These are phyloP conservation scores for Colletotrichum phormii DNA, from an alignment of 2,329 filamentous ascomycete species.

Conservation along the genomic window DNA sequence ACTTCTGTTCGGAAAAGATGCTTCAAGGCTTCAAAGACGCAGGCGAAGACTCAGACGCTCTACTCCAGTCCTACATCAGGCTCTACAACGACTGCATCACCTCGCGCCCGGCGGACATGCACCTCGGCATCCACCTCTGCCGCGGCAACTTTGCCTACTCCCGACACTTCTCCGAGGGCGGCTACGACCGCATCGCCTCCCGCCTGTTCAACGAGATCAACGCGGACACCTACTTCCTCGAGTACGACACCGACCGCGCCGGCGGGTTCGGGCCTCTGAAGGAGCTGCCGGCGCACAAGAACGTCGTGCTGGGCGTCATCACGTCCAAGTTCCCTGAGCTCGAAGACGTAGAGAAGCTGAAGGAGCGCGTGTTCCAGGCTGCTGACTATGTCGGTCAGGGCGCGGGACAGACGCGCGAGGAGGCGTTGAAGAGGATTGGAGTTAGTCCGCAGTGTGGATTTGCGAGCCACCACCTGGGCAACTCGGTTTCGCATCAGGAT, in stretches of 20 bases:
- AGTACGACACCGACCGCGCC: slow-evolving; percentile 69
- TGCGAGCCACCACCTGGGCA: slow-evolving; percentile 59
- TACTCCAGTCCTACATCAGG: slow-evolving; percentile 77
- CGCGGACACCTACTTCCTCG: slow-evolving; percentile 71
- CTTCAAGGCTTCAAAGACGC: slow-evolving; percentile 35
- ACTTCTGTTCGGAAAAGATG: slow-evolving; percentile 74
- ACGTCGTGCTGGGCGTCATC: slow-evolving; percentile 71
- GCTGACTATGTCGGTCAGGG: slow-evolving; percentile 76
- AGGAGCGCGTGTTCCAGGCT: slow-evolving; percentile 64
- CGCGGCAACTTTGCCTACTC: slow-evolving; percentile 71
- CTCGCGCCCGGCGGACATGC: slow-evolving; percentile 72
- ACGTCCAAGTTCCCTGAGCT: slow-evolving; percentile 70
- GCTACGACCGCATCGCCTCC: slow-evolving; percentile 71
- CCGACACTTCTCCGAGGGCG: slow-evolving; percentile 73
- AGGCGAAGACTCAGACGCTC: slow-evolving; percentile 54
- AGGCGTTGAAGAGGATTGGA: slow-evolving; percentile 73
- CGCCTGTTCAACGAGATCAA: slow-evolving; percentile 70
- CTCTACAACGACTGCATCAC: slow-evolving; percentile 79
- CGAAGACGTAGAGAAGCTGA: slow-evolving; percentile 67
- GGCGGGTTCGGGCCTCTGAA: slow-evolving; percentile 72
- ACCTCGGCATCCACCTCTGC: slow-evolving; percentile 78
- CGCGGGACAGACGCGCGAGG: slow-evolving; percentile 68
- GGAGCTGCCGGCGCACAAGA: slow-evolving; percentile 69
- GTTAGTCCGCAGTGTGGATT: slow-evolving; percentile 79
- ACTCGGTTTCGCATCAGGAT: slow-evolving; percentile 30